Percentiles rank a stretch among this genome's conserved stretches.
Conservation (phyloP, 352 stramenopile genomes). For the Globisporangium abappressorium region DNA sequence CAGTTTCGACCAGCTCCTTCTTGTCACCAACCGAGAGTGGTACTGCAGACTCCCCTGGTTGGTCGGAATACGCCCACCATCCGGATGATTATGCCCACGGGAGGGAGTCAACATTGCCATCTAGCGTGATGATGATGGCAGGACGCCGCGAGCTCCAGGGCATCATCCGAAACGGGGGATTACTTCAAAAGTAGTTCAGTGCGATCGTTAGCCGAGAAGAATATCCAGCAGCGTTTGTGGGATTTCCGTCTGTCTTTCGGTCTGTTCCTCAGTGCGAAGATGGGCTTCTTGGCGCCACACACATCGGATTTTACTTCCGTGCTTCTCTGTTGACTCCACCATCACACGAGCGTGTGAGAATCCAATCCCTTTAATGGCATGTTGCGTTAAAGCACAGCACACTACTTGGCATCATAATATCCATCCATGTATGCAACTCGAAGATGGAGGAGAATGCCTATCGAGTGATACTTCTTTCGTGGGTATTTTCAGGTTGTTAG, state of each 20-base stretch:
- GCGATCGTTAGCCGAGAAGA: not conserved
- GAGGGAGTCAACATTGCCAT: not conserved
- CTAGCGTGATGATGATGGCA: not conserved
- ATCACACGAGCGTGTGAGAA: not conserved
- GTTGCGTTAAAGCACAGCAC: not conserved
- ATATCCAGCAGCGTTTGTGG: not conserved
- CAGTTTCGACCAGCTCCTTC: not conserved
- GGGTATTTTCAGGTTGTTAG: not conserved
- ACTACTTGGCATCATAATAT: not conserved
- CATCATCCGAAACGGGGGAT: not conserved
- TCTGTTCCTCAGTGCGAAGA: not conserved
- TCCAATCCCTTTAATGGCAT: not conserved
- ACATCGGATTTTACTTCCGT: too few species aligned
- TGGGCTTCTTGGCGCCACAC: not conserved
- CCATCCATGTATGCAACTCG: not conserved
- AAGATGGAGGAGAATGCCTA: not conserved
- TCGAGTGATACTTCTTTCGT: not conserved
- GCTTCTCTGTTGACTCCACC: not conserved
- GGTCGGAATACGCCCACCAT: not conserved
- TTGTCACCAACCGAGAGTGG: not conserved
- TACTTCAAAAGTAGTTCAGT: not conserved
- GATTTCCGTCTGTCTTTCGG: not conserved
- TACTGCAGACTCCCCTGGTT: not conserved
- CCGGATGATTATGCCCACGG: not conserved
- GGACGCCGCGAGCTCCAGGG: not conserved